A percentile compares a stretch with the other conserved stretches of the same genome.
Conservation (phyloP, 371 early-diverging fungal species). For the Mortierella sp. region DNA sequence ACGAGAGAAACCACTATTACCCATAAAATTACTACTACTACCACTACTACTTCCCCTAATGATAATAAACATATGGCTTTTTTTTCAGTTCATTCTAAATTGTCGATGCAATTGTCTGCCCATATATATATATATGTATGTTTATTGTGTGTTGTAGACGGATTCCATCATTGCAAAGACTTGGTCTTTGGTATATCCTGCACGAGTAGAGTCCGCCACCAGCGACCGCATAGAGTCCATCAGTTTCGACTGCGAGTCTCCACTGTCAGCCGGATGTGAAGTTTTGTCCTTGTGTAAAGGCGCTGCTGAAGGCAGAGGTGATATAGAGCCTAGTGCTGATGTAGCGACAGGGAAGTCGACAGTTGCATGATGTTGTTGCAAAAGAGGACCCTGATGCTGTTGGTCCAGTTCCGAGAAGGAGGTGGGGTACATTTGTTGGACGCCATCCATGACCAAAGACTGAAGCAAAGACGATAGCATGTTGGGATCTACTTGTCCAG, state of each 20-base stretch:
- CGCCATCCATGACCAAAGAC: constrained; percentile 23
- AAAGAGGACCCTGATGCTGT: not conserved
- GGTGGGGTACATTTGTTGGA: not conserved
- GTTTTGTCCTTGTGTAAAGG: not conserved
- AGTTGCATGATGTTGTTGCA: not conserved
- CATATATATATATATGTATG: not conserved
- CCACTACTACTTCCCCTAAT: not conserved
- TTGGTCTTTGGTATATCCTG: constrained; percentile 36
- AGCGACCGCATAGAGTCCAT: constrained; percentile 12
- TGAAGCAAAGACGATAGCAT: constrained; percentile 42
- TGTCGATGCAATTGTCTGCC: not conserved
- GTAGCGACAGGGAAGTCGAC: not conserved
- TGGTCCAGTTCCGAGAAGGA: not conserved
- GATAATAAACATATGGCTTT: not conserved
- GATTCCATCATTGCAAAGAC: constrained; percentile 32
- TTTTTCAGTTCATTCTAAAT: not conserved
- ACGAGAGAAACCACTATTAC: too few relatives aligned
- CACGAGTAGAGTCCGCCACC: constrained; percentile 19
- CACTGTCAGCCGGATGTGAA: not conserved
- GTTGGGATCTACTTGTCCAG: constrained; percentile 33
- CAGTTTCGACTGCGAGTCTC: not conserved
- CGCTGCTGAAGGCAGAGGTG: not conserved
- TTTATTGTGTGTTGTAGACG: constrained; percentile 8
- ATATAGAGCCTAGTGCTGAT: not conserved
- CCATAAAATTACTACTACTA: not conserved